Conservation (phyloP, 257 asterid genomes). For the Jacaranda copaia region DNA sequence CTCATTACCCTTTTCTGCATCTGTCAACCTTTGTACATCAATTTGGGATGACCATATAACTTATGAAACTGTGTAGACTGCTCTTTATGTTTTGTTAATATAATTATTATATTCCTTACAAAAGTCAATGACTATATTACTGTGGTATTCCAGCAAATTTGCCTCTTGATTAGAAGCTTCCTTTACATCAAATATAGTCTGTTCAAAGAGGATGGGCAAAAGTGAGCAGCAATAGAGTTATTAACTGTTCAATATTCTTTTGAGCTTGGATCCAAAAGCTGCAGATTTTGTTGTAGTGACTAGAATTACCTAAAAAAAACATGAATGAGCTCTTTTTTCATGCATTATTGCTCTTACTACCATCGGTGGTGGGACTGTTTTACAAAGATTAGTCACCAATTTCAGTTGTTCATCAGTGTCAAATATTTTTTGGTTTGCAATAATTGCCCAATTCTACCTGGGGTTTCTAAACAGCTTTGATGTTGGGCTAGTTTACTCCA, state of each 20-base stretch:
- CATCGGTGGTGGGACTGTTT: too few species aligned
- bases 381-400: too few species aligned
- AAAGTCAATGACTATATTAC: slow-evolving; percentile 3
- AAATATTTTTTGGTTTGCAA: too few species aligned
- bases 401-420: too few species aligned
- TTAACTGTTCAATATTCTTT: slow-evolving; percentile 11
- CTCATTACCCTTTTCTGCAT: slow-evolving; percentile 2
- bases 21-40: background rate
- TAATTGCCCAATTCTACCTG: too few species aligned
- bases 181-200: slow-evolving; percentile 15
- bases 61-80: background rate
- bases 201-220: slow-evolving; percentile 18
- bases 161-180: slow-evolving; percentile 15
- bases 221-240: slow-evolving; percentile 3
- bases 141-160: background rate
- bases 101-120: background rate
- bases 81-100: background rate
- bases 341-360: background rate
- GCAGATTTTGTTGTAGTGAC: slow-evolving; percentile 12
- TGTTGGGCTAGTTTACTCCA: too few species aligned
- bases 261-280: slow-evolving; percentile 23
- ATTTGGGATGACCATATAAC: slow-evolving; percentile 2
- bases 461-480: too few species aligned
- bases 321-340: slow-evolving; percentile 11
- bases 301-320: background rate